Conservation (phyloP, 257 asterid genomes). For the Plantago major region DNA sequence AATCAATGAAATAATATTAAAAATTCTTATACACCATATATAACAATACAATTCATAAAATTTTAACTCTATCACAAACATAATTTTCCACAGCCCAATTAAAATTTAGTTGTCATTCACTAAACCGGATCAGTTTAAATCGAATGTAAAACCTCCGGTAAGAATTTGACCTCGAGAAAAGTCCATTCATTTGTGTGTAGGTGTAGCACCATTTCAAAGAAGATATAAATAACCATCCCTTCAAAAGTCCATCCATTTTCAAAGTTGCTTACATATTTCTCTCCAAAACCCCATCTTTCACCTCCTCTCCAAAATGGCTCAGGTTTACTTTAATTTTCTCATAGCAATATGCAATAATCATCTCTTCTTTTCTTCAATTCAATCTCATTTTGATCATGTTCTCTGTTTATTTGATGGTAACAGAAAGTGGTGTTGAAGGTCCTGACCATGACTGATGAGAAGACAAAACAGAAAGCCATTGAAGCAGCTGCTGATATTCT, state of each 20-base stretch:
- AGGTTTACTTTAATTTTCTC: slow-evolving; percentile 23
- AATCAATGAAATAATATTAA: no score
- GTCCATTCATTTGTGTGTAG: no score
- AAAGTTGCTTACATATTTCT: not conserved
- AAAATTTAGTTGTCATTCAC: no score
- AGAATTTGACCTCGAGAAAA: no score
- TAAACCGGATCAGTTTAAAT: no score
- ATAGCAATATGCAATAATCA: not conserved
- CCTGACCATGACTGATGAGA: slow-evolving; percentile 60
- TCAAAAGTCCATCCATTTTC: slow-evolving; percentile 8
- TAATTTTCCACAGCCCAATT: no score
- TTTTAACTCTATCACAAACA: no score
- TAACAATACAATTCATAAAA: no score
- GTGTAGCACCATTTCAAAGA: not conserved
- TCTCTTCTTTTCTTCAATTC: not conserved
- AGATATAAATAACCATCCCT: slow-evolving; percentile 11
- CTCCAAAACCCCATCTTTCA: not conserved
- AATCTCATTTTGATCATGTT: not conserved
- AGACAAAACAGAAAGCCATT: slow-evolving; percentile 59
- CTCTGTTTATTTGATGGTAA: not conserved
- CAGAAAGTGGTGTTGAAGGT: slow-evolving; percentile 57
- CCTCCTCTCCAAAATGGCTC: slow-evolving; percentile 34
- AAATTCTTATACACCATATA: no score
- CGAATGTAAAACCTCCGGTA: no score
- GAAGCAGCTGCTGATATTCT: slow-evolving; percentile 61